A percentile compares a stretch with the other conserved stretches of the same genome.
phyloP scores from a whole-genome alignment of 2,329 filamentous ascomycete species.

The Pseudonectria buxi region DNA sequence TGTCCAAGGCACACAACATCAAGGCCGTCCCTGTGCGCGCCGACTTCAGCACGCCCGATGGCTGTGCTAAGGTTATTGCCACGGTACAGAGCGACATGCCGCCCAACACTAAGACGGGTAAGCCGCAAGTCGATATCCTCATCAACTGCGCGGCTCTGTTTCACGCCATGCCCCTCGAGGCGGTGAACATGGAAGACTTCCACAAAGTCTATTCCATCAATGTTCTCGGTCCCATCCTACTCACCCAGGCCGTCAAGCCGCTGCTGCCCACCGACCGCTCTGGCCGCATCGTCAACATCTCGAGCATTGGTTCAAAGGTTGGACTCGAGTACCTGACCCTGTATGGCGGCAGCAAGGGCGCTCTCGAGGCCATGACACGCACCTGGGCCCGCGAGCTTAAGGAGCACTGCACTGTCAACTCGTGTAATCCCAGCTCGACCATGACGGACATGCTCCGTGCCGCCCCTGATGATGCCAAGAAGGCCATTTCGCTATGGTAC shows the following conservation, averaged over 20 bases:
- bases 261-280: conserved; percentile 50
- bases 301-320: conserved; percentile 44
- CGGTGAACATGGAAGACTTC: conserved; percentile 43
- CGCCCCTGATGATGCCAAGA: conserved; percentile 42
- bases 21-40: conserved; percentile 52
- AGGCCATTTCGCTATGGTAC: conserved; percentile 31
- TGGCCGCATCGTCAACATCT: conserved; percentile 52
- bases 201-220: conserved; percentile 50
- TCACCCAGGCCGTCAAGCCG: conserved; percentile 47
- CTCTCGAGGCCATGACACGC: conserved; percentile 56
- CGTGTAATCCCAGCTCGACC: conserved; percentile 42
- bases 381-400: conserved; percentile 55
- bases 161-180: conserved; percentile 38
- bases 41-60: conserved; percentile 52
- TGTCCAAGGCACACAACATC: conserved; percentile 36
- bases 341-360: conserved; percentile 57
- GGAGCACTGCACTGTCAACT: conserved; percentile 51
- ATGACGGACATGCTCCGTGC: conserved; percentile 38
- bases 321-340: conserved; percentile 49
- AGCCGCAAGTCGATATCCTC: conserved; percentile 48
- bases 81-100: conserved; percentile 39
- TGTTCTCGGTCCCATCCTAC: conserved; percentile 49
- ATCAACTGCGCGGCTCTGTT: conserved; percentile 53
- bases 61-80: conserved; percentile 46
- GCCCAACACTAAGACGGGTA: conserved; percentile 32